A percentile compares a stretch with the other conserved stretches of the same genome.
Evolutionary conservation across 768 basidiomycete species (phyloP).

Genomic region (Naganishia friedmannii): DNA sequence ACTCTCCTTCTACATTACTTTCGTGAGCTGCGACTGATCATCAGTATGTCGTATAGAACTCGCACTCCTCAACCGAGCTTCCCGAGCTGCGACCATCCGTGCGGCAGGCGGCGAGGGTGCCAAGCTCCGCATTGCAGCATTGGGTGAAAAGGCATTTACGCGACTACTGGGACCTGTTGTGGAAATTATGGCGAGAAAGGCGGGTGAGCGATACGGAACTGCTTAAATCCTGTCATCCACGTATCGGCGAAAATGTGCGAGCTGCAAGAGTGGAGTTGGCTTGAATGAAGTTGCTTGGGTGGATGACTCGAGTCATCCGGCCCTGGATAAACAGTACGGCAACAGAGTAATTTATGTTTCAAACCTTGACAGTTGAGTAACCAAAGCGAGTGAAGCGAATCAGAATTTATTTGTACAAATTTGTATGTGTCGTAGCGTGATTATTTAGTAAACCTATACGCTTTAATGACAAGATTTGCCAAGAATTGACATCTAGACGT

Average conservation of each 20-base stretch:
- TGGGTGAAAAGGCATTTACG: constrained; percentile 90
- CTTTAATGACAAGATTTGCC: background rate
- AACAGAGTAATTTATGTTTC: background rate
- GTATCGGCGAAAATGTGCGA: background rate
- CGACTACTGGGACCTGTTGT: constrained; percentile 85
- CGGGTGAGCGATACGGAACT: constrained; percentile 64
- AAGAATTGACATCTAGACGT: background rate
- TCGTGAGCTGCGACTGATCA: constrained; percentile 2
- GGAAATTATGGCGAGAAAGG: constrained; percentile 80
- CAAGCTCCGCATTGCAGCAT: constrained; percentile 85
- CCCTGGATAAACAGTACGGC: background rate
- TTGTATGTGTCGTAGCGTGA: background rate
- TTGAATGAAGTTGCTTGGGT: background rate
- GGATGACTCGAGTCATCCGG: background rate
- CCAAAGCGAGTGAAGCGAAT: background rate
- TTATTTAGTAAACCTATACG: background rate
- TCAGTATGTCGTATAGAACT: constrained; percentile 62
- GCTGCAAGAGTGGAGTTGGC: background rate
- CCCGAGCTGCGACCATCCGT: constrained; percentile 94
- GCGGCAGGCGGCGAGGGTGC: constrained; percentile 50
- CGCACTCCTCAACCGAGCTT: constrained; percentile 79
- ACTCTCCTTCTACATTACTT: constrained; percentile 14
- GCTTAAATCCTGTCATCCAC: too few relatives aligned
- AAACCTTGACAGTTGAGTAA: background rate
- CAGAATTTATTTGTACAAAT: background rate